phyloP scores from a whole-genome alignment of 2,329 filamentous ascomycete species.

The Drechslerella stenobrocha region DNA sequence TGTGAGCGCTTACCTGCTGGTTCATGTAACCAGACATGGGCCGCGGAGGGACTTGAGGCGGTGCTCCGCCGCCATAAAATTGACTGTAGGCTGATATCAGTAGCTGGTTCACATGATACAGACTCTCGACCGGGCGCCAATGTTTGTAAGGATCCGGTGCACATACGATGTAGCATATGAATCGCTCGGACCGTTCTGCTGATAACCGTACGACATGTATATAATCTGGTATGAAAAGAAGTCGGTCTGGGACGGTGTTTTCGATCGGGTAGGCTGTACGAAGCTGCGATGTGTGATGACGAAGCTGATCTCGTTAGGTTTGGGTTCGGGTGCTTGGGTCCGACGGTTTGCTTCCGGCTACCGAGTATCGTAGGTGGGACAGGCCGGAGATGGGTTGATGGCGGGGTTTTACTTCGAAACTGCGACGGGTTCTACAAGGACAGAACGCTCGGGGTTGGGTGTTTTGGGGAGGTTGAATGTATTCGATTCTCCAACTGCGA shows the following conservation, averaged over 20 bases:
- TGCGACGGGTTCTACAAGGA: neutral
- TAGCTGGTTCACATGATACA: neutral
- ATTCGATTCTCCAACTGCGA: neutral
- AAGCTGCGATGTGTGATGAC: too few relatives aligned
- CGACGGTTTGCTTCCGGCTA: neutral
- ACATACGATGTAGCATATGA: conserved; percentile 48
- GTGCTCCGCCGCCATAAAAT: conserved; percentile 39
- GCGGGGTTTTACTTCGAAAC: neutral
- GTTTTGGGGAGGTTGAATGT: too few relatives aligned
- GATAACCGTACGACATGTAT: conserved; percentile 49
- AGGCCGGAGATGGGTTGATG: neutral
- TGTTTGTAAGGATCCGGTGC: neutral
- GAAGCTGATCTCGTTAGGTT: too few relatives aligned
- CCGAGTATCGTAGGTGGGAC: neutral
- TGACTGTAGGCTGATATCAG: conserved; percentile 20
- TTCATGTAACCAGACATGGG: conserved; percentile 37
- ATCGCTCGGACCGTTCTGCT: conserved; percentile 46
- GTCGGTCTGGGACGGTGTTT: neutral
- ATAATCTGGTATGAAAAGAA: conserved; percentile 1
- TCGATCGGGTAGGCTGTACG: too few relatives aligned
- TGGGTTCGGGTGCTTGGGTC: neutral
- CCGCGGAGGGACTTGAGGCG: conserved; percentile 43
- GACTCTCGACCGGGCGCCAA: conserved; percentile 21
- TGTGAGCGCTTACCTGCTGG: conserved; percentile 24
- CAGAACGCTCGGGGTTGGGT: too few relatives aligned